Evolutionary conservation across 495 filamentous ascomycete species (phyloP).

Genomic region (Aspergillus indologenus): DNA sequence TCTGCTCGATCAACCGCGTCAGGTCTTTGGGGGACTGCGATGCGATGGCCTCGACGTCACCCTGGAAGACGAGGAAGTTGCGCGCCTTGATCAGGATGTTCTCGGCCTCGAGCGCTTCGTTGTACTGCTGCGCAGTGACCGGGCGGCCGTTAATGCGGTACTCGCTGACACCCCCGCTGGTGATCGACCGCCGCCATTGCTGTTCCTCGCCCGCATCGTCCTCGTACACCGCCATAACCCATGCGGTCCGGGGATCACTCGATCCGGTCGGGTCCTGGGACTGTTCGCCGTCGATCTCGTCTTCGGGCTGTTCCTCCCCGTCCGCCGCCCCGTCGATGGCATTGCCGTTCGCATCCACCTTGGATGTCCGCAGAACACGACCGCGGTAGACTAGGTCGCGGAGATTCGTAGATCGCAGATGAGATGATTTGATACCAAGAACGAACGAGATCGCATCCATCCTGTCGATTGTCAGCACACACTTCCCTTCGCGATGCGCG

Average conservation of each 20-base stretch:
- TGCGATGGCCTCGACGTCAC: slow-evolving; percentile 97
- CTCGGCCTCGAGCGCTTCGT: slow-evolving; percentile 85
- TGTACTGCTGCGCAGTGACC: slow-evolving; percentile 89
- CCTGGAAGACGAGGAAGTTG: slow-evolving; percentile 98
- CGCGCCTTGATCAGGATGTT: slow-evolving; percentile 97
- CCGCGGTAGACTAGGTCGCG: slow-evolving; percentile 95
- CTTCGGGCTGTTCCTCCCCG: slow-evolving; percentile 45
- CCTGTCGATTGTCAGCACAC: slow-evolving; percentile 43
- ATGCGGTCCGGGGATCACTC: slow-evolving; percentile 85
- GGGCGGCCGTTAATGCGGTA: slow-evolving; percentile 92
- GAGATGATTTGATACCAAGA: slow-evolving; percentile 95
- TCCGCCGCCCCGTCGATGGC: slow-evolving; percentile 54
- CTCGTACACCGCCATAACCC: slow-evolving; percentile 99
- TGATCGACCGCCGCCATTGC: slow-evolving; percentile 93
- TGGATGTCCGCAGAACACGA: slow-evolving; percentile 85
- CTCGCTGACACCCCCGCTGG: slow-evolving; percentile 82
- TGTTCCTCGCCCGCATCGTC: slow-evolving; percentile 96
- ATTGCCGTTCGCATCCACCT: slow-evolving; percentile 82
- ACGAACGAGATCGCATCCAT: slow-evolving; percentile 99
- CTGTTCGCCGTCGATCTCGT: slow-evolving; percentile 35
- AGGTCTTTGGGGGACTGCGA: slow-evolving; percentile 89
- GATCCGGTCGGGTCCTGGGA: slow-evolving; percentile 52
- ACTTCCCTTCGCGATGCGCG: neutral
- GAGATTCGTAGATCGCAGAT: slow-evolving; percentile 91
- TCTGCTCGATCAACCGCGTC: slow-evolving; percentile 95